Conservation (phyloP, 2,329 filamentous ascomycete genomes). For the Cladobotryum protrusum region DNA sequence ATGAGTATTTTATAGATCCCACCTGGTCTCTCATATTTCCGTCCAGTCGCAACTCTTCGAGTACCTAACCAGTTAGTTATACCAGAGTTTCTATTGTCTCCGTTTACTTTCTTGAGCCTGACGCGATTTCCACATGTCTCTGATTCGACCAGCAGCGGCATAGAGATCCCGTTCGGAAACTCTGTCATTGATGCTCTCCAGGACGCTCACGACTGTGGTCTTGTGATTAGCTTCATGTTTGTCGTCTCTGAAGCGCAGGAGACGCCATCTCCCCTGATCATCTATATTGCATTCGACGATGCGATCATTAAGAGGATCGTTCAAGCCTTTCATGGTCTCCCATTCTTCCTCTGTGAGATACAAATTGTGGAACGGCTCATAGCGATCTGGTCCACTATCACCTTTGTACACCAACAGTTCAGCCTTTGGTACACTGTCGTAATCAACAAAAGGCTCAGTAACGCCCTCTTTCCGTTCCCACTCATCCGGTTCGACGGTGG, state of each 20-base stretch:
- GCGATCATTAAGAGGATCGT: slow-evolving; percentile 72
- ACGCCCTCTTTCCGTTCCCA: slow-evolving; percentile 61
- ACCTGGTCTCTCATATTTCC: no score
- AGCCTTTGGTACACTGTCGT: slow-evolving; percentile 69
- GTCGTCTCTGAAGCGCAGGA: slow-evolving; percentile 86
- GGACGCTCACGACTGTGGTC: slow-evolving; percentile 73
- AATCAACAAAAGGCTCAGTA: slow-evolving; percentile 63
- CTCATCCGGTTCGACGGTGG: slow-evolving; percentile 60
- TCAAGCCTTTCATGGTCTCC: slow-evolving; percentile 69
- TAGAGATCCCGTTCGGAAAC: slow-evolving; percentile 80
- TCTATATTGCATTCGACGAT: slow-evolving; percentile 90
- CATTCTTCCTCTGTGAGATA: slow-evolving; percentile 71
- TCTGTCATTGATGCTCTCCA: slow-evolving; percentile 81
- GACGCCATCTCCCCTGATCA: slow-evolving; percentile 68
- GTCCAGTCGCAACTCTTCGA: no score
- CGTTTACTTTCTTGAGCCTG: slow-evolving; percentile 26
- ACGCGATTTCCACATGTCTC: slow-evolving; percentile 71
- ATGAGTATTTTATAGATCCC: no score
- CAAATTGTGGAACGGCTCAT: slow-evolving; percentile 62
- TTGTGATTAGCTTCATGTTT: slow-evolving; percentile 89
- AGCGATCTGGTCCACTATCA: slow-evolving; percentile 43
- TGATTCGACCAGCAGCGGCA: slow-evolving; percentile 61
- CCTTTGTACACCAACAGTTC: slow-evolving; percentile 66
- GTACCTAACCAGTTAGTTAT: no score
- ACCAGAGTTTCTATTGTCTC: slow-evolving; percentile 5